Conservation (phyloP, 1,284 basidiomycete genomes). For the Trametes versicolor region DNA sequence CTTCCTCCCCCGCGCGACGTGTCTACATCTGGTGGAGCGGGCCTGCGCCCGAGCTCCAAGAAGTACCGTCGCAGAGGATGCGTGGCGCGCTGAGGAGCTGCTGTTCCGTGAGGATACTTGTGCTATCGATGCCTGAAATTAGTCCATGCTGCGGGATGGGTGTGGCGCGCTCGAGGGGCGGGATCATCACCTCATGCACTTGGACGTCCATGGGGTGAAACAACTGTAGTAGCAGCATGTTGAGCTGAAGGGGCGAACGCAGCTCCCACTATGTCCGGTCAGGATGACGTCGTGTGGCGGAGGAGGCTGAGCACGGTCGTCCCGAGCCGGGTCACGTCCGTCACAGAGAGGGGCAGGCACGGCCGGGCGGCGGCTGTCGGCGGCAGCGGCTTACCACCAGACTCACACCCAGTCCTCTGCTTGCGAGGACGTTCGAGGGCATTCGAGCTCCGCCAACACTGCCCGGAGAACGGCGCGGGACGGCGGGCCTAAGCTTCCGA, state of each 20-base stretch:
- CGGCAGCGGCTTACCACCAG: conserved; percentile 2
- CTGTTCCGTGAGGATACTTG: too few species aligned
- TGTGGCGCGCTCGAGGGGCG: neutral
- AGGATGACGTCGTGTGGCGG: conserved; percentile 10
- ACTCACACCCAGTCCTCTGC: conserved; percentile 6
- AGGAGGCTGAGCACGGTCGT: neutral
- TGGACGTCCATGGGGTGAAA: neutral
- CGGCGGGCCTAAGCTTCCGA: neutral
- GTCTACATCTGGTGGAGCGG: neutral
- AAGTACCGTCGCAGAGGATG: too few species aligned
- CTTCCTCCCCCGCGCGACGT: neutral
- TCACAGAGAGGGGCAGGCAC: conserved; percentile 5
- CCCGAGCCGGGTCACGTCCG: neutral
- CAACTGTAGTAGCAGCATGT: too few species aligned
- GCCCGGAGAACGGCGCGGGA: neutral
- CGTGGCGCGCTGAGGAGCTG: neutral
- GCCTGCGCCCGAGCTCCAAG: neutral
- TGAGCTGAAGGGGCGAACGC: too few species aligned
- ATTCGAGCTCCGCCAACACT: neutral
- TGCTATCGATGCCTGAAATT: conserved; percentile 1
- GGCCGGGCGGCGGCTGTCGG: conserved; percentile 1
- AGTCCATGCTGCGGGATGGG: neutral
- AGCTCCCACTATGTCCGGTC: too few species aligned
- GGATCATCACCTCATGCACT: neutral
- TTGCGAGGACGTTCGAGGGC: neutral